Percentiles rank a stretch among this genome's conserved stretches.
Evolutionary conservation across 306 rosid genomes (phyloP).

Genomic region (Arachis hypogaea): DNA sequence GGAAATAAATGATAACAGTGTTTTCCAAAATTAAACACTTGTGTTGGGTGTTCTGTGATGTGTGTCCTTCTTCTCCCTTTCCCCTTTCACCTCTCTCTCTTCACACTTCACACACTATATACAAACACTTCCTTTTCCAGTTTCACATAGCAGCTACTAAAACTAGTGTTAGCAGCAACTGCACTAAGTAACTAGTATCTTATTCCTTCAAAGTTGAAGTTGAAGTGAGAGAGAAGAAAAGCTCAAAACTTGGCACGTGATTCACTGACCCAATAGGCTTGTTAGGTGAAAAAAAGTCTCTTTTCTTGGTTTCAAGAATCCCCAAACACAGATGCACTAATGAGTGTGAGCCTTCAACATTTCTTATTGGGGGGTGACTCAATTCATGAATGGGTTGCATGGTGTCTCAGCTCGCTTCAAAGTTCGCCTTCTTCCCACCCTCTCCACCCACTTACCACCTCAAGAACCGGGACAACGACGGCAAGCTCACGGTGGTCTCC

Average conservation of each 20-base stretch:
- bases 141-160: too few relatives aligned
- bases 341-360: conserved; percentile 53
- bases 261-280: background rate
- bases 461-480: conserved; percentile 56
- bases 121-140: too few relatives aligned
- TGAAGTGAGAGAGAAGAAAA: background rate
- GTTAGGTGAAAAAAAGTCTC: background rate
- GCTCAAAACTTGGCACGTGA: conserved; percentile 11
- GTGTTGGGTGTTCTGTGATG: too few relatives aligned
- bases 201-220: too few relatives aligned
- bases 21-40: too few relatives aligned
- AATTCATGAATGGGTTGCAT: conserved; percentile 77
- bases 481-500: conserved; percentile 74
- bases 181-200: too few relatives aligned
- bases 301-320: background rate
- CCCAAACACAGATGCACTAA: conserved; percentile 43
- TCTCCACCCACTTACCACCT: conserved; percentile 86
- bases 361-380: conserved; percentile 38
- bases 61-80: too few relatives aligned
- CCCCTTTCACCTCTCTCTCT: too few relatives aligned
- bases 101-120: too few relatives aligned
- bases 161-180: too few relatives aligned
- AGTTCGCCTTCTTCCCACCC: conserved; percentile 96
- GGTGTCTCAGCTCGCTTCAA: conserved; percentile 85
- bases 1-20: too few relatives aligned